Evolutionary conservation across 2,329 filamentous ascomycete species (phyloP), one percentile per base, ranked within the genome.

Genomic region (Colletotrichum lupini): DNA sequence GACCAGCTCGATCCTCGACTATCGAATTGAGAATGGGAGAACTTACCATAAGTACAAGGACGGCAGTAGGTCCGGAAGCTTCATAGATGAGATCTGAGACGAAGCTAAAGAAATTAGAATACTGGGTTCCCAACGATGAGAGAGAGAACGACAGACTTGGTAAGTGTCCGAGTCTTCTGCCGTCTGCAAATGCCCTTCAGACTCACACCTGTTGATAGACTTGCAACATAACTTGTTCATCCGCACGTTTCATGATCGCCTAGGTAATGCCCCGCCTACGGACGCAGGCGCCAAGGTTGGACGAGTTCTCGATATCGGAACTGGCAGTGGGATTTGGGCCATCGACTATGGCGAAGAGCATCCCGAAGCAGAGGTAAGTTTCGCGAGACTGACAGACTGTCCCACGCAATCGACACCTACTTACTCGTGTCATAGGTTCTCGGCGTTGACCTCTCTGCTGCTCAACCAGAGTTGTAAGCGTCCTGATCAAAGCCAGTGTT

Each of bases 161-260:
- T 28, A 28, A 28, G 26, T 28, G 26, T 28, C 16, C 24, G 68
- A 59, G 52, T 2, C 14, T 49, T 9, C 37, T 49, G 14, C 2
- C 32, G 11, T 49, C 16, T 1, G 8, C 12, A 4, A 4, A 1
- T 9, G 24, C 4, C 24, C n/a, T 6, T 4, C 6, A 2, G 26
- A n/a, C 4, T 11, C 28, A 61, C 28, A 1, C 1, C 1, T 16
- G 2, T 1, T 28, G 5, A 5, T 11, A 75, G 78, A 78, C 52
- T 70, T 78, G 30, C 79, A 80, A 62, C 76, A 79, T 53, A 73
- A 78, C 22, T 62, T 79, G n/a, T 78, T 76, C 12, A 70, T 68
- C 52, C 56, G 77, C 30, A 77, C 77, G 1, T 73, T 77, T 19
- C 72, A 77, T 11, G 76, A 75, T 32, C 74, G 73, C 26, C 73